Conservation (phyloP, 208 protist species). For the Sergeia podlipaevii region DNA sequence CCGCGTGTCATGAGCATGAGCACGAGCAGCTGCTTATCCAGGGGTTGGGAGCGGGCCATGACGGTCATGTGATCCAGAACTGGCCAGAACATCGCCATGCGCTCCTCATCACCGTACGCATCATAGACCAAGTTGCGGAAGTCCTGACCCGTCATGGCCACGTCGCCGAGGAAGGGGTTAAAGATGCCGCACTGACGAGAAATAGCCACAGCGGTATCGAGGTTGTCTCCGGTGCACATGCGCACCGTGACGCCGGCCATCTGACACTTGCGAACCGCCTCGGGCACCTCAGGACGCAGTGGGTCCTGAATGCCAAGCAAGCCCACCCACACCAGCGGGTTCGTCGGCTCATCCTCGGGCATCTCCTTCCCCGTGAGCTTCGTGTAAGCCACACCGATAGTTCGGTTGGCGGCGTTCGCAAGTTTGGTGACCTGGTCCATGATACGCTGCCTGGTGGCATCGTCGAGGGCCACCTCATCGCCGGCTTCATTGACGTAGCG, state of each 20-base stretch:
- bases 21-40: constrained; percentile 90
- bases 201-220: constrained; percentile 93
- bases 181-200: constrained; percentile 92
- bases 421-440: constrained; percentile 35
- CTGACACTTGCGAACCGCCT: constrained; percentile 90
- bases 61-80: constrained; percentile 78
- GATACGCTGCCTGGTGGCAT: constrained; percentile 27
- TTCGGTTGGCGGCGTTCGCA: constrained; percentile 69
- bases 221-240: constrained; percentile 96
- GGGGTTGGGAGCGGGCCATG: constrained; percentile 84
- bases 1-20: constrained; percentile 71
- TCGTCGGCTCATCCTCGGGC: constrained; percentile 56
- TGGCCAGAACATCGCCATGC: constrained; percentile 68
- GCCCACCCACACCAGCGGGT: constrained; percentile 87
- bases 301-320: constrained; percentile 96
- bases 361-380: constrained; percentile 20
- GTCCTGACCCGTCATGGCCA: constrained; percentile 89
- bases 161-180: constrained; percentile 41
- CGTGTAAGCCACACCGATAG: constrained; percentile 79
- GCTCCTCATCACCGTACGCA: constrained; percentile 62
- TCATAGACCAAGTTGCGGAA: constrained; percentile 85
- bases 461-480: constrained; percentile 30
- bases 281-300: constrained; percentile 90
- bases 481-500: constrained; percentile 54
- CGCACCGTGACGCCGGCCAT: constrained; percentile 92